Base-by-base conservation (phyloP, 441 rosid genomes). In the Populus hybrid region DNA sequence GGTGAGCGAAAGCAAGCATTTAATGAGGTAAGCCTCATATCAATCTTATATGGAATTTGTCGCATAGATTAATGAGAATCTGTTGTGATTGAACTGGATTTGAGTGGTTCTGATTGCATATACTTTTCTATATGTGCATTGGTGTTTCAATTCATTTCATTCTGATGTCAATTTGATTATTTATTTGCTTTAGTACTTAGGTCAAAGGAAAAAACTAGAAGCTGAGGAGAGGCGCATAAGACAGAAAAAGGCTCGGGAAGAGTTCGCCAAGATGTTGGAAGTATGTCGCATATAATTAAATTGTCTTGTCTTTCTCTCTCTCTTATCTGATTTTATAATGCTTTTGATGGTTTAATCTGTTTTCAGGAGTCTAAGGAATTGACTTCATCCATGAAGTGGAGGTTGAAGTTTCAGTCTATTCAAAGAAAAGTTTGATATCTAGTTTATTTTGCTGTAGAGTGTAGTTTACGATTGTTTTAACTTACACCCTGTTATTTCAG, bases 1-100 rank as follows among this genome's bases (percentile, higher is more conserved):
- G 99, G 99, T 30, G 99, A 96, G 89, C 87, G 97, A 79, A 94
- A 96, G 88, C 99, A 96, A 86, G 97, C 99, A 80, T 96, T 96
- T 86, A 91, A 96, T 70, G 99, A 96, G 98, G 99, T 95, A 85
- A 84, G 73, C 79, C 75, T 78, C 71, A 61, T 1, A 26, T 42
- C 11, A 10, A 20, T 10, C 28, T n/a, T 50, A 3, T 14, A 68
- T 32, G 72, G 8, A 16, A 28, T 36, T 70, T 70, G 36, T 69
- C n/a, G 64, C 20, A 24, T 63, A 32, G 24, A 21, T 74, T 42
- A 64, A 7, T 3, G 18, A 28, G 30, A 61, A 24, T 70, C 70
- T 32, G 70, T 67, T 73, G 67, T 65, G 59, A 59, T 73, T 76
- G 78, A 20, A n/a, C n/a, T 54, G 34, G 38, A 12, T 81, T 77